These are phyloP conservation scores for Clonostachys rosea DNA, from an alignment of 2,329 filamentous ascomycete species.

Conservation along the genomic window DNA sequence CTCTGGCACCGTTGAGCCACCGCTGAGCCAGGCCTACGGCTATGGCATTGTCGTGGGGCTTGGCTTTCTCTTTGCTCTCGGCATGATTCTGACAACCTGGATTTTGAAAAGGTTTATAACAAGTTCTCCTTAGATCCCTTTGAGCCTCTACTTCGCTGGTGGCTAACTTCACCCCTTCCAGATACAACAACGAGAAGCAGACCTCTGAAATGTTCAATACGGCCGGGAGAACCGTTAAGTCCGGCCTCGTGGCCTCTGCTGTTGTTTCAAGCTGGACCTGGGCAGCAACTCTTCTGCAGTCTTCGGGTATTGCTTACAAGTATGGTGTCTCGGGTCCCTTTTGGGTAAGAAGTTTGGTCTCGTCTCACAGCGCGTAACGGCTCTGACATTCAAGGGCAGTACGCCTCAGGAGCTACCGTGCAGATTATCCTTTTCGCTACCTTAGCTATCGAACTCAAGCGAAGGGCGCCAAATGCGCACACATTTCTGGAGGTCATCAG, in stretches of 20 bases:
- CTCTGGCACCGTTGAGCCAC: too few relatives aligned
- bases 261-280: slow-evolving; percentile 86
- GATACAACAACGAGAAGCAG: slow-evolving; percentile 58
- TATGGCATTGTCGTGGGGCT: too few relatives aligned
- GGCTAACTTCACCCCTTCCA: too few relatives aligned
- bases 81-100: too few relatives aligned
- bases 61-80: too few relatives aligned
- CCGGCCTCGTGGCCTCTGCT: slow-evolving; percentile 76
- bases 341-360: slow-evolving; percentile 9
- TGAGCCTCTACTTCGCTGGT: too few relatives aligned
- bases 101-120: too few relatives aligned
- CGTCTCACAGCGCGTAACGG: too few relatives aligned
- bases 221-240: slow-evolving; percentile 77
- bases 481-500: slow-evolving; percentile 73
- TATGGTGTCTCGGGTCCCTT: slow-evolving; percentile 59
- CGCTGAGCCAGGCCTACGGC: too few relatives aligned
- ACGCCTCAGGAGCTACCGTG: slow-evolving; percentile 62
- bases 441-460: slow-evolving; percentile 78
- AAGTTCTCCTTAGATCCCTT: too few relatives aligned
- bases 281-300: slow-evolving; percentile 74
- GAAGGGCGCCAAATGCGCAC: slow-evolving; percentile 76
- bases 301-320: slow-evolving; percentile 71
- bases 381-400: slow-evolving; percentile 11
- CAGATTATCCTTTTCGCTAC: slow-evolving; percentile 82
- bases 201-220: slow-evolving; percentile 86